These are phyloP conservation scores for Neocallimastix lanati DNA, from an alignment of 192 early-diverging fungal species.

Conservation along the genomic window DNA sequence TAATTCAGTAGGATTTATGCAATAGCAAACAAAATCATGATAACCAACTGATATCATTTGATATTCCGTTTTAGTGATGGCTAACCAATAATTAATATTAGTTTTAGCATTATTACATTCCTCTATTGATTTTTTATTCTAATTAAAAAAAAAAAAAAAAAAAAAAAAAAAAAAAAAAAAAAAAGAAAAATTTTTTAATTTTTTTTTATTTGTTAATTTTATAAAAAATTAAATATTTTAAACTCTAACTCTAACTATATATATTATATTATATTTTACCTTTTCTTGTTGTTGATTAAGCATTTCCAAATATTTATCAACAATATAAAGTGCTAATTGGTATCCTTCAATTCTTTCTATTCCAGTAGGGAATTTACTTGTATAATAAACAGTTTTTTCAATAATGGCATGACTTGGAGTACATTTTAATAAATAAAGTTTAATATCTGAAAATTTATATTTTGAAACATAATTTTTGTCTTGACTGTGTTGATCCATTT, in stretches of 20 bases:
- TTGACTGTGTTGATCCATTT: neutral
- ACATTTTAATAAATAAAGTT: constrained; percentile 29
- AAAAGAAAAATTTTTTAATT: no score
- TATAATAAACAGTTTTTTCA: constrained; percentile 26
- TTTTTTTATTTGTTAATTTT: no score
- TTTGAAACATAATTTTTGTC: neutral
- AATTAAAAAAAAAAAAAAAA: no score
- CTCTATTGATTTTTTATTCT: neutral
- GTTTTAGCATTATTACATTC: neutral
- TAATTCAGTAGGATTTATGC: neutral
- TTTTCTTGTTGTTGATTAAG: neutral
- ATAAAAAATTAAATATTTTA: no score
- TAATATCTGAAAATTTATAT: constrained; percentile 20
- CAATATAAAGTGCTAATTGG: constrained; percentile 25
- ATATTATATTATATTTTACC: no score
- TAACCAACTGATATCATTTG: neutral
- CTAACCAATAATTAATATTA: neutral
- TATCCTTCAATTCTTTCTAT: constrained; percentile 40
- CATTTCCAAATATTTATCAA: constrained; percentile 7
- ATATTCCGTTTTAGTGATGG: neutral
- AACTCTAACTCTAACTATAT: no score
- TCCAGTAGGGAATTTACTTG: constrained; percentile 32
- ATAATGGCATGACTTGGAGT: constrained; percentile 26
- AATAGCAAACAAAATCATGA: neutral
- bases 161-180: no score